A percentile compares a stretch with the other conserved stretches of the same genome.
Conservation (phyloP, 2,329 filamentous ascomycete genomes). For the Colletotrichum karsti region DNA sequence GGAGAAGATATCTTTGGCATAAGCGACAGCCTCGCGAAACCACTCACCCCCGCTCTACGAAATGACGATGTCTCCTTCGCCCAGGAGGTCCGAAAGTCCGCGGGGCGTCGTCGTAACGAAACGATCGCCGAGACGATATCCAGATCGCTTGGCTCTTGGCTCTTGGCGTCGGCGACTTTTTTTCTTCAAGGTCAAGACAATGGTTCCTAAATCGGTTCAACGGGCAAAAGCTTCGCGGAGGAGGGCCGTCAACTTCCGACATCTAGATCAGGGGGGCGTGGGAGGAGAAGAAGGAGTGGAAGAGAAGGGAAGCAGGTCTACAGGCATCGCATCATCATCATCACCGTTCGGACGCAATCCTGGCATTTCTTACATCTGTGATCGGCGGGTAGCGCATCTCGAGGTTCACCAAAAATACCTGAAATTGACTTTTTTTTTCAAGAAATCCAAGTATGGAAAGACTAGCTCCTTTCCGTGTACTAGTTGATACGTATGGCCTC, state of each 20-base stretch:
- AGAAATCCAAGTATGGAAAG: too few species aligned
- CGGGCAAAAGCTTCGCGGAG: neutral
- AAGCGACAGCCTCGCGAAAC: neutral
- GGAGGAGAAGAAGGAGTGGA: neutral
- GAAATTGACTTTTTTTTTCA: neutral
- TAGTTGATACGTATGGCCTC: too few species aligned
- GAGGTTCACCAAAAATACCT: neutral
- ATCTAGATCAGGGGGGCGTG: neutral
- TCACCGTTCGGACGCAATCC: neutral
- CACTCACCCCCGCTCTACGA: neutral
- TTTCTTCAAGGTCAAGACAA: neutral
- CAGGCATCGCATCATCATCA: neutral
- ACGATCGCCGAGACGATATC: slow-evolving; percentile 7
- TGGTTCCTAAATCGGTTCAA: neutral
- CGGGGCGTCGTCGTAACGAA: slow-evolving; percentile 11
- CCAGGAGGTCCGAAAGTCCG: neutral
- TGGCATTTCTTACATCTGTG: neutral
- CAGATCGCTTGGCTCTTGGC: slow-evolving; percentile 4
- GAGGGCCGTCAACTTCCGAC: too few species aligned
- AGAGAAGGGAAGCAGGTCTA: neutral
- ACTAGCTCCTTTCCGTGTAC: too few species aligned
- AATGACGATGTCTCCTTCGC: neutral
- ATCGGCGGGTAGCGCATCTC: neutral
- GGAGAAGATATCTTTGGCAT: neutral
- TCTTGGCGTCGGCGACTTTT: neutral